These are phyloP conservation scores for Aristolochia californica DNA, from an alignment of 164 flowering plant genomes.

Conservation along the genomic window DNA sequence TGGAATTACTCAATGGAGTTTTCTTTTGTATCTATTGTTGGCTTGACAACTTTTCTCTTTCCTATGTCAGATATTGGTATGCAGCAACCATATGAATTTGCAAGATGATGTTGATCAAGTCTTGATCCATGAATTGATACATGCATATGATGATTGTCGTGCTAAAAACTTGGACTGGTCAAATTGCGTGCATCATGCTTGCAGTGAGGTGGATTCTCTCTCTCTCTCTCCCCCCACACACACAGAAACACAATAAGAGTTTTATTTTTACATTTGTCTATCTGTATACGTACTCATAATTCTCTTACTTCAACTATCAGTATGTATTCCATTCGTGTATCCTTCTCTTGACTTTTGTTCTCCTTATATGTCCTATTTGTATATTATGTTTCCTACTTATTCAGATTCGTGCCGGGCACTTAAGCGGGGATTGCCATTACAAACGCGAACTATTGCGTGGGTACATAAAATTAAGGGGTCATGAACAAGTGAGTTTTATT, in stretches of 20 bases:
- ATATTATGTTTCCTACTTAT: background rate
- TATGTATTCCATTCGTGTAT: no score
- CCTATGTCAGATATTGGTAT: constrained; percentile 48
- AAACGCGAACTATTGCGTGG: constrained; percentile 88
- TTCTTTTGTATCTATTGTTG: no score
- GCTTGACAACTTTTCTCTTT: no score
- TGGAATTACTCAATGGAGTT: no score
- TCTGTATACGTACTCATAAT: background rate
- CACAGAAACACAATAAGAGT: background rate
- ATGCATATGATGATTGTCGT: constrained; percentile 91
- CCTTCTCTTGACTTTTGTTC: no score
- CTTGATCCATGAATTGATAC: constrained; percentile 78
- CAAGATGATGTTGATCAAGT: constrained; percentile 94
- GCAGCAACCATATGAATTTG: constrained; percentile 62
- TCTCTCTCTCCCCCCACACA: background rate
- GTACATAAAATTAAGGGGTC: constrained; percentile 65
- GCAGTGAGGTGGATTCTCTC: constrained; percentile 56
- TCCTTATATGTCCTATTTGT: no score
- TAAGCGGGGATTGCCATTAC: constrained; percentile 95
- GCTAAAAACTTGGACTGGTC: constrained; percentile 81
- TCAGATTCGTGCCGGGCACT: constrained; percentile 86
- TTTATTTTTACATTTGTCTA: background rate
- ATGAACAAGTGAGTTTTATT: constrained; percentile 54
- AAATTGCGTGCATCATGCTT: constrained; percentile 95
- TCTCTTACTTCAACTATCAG: background rate